phyloP scores from a whole-genome alignment of 1,284 basidiomycete species.

The Ustanciosporium gigantosporum region DNA sequence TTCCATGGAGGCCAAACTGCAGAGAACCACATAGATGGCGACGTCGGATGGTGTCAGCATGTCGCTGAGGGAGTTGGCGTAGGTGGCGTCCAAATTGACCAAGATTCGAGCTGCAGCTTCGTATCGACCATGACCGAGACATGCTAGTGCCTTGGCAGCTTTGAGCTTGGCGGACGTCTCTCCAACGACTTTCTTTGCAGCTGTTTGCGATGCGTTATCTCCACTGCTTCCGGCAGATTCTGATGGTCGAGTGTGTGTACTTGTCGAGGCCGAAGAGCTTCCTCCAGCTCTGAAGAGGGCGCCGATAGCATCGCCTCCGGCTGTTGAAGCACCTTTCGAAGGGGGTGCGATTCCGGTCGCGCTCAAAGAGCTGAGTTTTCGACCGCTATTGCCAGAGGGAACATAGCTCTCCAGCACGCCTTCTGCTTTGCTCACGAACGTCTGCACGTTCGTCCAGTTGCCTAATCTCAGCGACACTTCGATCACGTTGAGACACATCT shows the following conservation, averaged over 20 bases:
- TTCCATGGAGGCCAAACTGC: conserved; percentile 74
- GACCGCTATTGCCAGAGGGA: conserved; percentile 60
- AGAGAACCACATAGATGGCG: conserved; percentile 78
- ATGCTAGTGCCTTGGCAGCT: conserved; percentile 73
- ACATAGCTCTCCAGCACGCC: conserved; percentile 74
- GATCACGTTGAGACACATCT: conserved; percentile 66
- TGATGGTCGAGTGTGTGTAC: conserved; percentile 7
- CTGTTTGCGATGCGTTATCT: conserved; percentile 12
- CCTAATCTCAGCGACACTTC: conserved; percentile 76
- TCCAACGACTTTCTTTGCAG: conserved; percentile 23
- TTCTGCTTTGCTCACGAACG: conserved; percentile 88
- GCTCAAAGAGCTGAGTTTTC: conserved; percentile 27
- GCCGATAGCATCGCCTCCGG: conserved; percentile 53
- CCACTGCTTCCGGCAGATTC: conserved; percentile 4
- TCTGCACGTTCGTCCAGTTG: conserved; percentile 78
- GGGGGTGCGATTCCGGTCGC: conserved; percentile 24
- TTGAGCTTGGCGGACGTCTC: conserved; percentile 74
- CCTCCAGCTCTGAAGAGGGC: conserved; percentile 58
- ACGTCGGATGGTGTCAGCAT: conserved; percentile 77
- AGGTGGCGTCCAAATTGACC: conserved; percentile 68
- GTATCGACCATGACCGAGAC: conserved; percentile 72
- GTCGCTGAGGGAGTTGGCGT: conserved; percentile 61
- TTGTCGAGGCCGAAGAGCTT: conserved; percentile 3
- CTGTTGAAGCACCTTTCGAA: conserved; percentile 29
- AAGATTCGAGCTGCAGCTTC: conserved; percentile 75